Conservation (phyloP, 768 basidiomycete genomes). For the Hygrocybe punicea region DNA sequence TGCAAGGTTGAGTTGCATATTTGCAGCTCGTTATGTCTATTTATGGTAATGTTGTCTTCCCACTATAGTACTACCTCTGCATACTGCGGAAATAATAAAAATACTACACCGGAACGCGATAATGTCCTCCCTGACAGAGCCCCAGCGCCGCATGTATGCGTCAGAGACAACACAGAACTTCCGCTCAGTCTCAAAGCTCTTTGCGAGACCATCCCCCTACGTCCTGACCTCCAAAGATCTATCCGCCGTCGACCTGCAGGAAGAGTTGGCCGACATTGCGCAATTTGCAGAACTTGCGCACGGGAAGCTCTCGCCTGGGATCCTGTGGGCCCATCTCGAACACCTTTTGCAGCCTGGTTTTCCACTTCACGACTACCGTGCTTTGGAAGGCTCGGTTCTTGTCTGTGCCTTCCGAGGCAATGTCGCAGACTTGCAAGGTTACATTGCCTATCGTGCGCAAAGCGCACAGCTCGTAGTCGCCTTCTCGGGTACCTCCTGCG, state of each 20-base stretch:
- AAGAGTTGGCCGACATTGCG: slow-evolving; percentile 46
- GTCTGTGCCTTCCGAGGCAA: slow-evolving; percentile 41
- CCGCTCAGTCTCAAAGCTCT: slow-evolving; percentile 48
- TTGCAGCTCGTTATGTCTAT: too few species aligned
- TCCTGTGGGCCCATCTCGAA: slow-evolving; percentile 42
- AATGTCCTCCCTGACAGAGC: slow-evolving; percentile 32
- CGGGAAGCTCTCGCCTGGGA: slow-evolving; percentile 40
- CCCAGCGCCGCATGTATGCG: slow-evolving; percentile 49
- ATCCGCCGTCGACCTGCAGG: slow-evolving; percentile 34
- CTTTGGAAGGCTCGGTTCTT: slow-evolving; percentile 33
- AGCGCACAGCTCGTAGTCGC: slow-evolving; percentile 49
- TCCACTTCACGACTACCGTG: slow-evolving; percentile 50
- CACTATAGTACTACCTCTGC: too few species aligned
- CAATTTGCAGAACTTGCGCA: slow-evolving; percentile 57
- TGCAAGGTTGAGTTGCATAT: too few species aligned
- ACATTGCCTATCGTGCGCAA: slow-evolving; percentile 44
- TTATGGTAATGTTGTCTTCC: too few species aligned
- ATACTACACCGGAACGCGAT: too few species aligned
- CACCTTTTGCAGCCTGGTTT: slow-evolving; percentile 40
- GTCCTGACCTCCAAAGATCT: slow-evolving; percentile 42
- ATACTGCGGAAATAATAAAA: too few species aligned
- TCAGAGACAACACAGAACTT: slow-evolving; percentile 54
- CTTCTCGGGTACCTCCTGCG: slow-evolving; percentile 48
- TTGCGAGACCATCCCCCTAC: slow-evolving; percentile 46
- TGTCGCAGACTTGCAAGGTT: slow-evolving; percentile 45